phyloP scores from a whole-genome alignment of 768 basidiomycete species.

The Ephemerocybe angulata region DNA sequence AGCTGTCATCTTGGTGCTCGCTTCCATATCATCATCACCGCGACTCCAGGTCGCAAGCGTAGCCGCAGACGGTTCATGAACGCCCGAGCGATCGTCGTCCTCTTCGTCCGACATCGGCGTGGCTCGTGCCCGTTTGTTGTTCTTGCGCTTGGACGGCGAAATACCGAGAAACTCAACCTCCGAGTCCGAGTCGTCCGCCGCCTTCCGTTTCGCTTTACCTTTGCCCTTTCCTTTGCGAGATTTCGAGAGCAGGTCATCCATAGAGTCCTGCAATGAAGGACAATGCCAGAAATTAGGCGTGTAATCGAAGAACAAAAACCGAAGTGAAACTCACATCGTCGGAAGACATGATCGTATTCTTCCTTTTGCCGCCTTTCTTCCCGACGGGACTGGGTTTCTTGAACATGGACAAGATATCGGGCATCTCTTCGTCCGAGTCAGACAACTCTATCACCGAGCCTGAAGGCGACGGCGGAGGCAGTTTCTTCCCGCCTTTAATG shows the following conservation, averaged over 20 bases:
- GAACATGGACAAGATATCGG: constrained; percentile 36
- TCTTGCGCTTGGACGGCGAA: neutral
- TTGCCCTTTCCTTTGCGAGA: constrained; percentile 16
- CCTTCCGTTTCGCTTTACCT: constrained; percentile 6
- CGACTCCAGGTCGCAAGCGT: constrained; percentile 53
- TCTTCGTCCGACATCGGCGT: constrained; percentile 6
- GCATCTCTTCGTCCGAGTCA: constrained; percentile 53
- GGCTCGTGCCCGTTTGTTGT: neutral
- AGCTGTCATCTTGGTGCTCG: constrained; percentile 65
- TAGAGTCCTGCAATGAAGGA: neutral
- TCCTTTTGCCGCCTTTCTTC: constrained; percentile 2
- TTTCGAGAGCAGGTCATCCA: constrained; percentile 14
- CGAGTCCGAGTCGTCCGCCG: neutral
- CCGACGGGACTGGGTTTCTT: neutral
- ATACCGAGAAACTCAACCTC: neutral
- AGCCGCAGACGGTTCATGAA: constrained; percentile 36
- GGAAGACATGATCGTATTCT: neutral
- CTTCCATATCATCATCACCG: constrained; percentile 59
- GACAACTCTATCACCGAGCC: constrained; percentile 24
- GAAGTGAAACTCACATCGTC: neutral
- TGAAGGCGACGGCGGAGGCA: constrained; percentile 27
- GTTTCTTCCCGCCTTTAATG: constrained; percentile 19
- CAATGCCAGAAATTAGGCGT: neutral
- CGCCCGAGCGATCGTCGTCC: constrained; percentile 22
- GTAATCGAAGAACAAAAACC: too few relatives aligned